phyloP scores from a whole-genome alignment of 2,329 filamentous ascomycete species.

The Stagonosporopsis cucurbitacearum region DNA sequence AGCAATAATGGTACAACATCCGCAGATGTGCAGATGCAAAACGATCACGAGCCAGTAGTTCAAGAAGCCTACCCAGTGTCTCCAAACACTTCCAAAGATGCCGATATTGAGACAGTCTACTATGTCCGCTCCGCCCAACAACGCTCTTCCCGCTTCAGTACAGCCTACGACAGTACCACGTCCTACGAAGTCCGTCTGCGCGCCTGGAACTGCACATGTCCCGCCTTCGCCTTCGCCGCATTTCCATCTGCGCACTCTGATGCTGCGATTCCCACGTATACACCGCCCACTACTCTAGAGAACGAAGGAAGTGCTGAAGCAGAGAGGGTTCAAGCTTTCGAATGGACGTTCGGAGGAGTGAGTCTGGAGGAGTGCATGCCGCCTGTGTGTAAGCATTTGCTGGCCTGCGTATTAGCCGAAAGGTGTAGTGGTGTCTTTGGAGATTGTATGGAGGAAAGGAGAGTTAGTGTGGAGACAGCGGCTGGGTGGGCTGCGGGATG shows the following conservation, averaged over 20 bases:
- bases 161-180: conserved; percentile 36
- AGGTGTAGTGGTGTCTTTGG: conserved; percentile 66
- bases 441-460: conserved; percentile 61
- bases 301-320: background rate
- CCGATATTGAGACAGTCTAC: conserved; percentile 35
- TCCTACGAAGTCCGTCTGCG: conserved; percentile 74
- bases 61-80: background rate
- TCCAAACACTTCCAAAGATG: background rate
- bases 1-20: background rate
- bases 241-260: conserved; percentile 56
- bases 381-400: conserved; percentile 82
- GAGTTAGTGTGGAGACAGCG: conserved; percentile 69
- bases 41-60: background rate
- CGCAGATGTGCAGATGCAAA: background rate
- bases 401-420: conserved; percentile 80
- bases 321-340: background rate
- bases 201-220: conserved; percentile 90
- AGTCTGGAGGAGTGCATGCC: conserved; percentile 50
- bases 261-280: conserved; percentile 8
- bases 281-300: background rate
- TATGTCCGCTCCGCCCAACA: conserved; percentile 67
- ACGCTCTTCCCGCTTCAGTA: conserved; percentile 46
- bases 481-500: conserved; percentile 68
- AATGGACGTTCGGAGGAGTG: conserved; percentile 25
- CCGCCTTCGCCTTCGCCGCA: conserved; percentile 77